Base-by-base conservation (phyloP, 768 basidiomycete species). In the Multifurca ochricompacta region DNA sequence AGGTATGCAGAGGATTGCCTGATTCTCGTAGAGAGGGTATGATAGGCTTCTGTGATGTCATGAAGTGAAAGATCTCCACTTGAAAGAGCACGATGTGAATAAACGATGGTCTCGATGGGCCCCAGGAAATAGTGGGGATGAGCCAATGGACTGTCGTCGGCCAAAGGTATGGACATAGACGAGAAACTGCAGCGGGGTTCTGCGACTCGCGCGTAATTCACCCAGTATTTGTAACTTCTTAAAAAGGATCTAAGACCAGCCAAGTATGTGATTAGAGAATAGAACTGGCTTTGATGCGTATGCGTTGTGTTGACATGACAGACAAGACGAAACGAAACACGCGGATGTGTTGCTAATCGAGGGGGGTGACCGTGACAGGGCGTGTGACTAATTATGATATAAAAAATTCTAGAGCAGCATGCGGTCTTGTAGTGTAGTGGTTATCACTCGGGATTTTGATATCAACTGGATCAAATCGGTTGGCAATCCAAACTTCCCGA, bases 361-460 rank as follows among this genome's bases (percentile, higher is more conserved):
- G n/a, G n/a, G n/a, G n/a, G 10, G 30, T 56, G 55, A 56, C 27
- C 50, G 55, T 47, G 44, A 51, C n/a, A 18, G 21, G 37, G 41
- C 19, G 41, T 13, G 1, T 42, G 8, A 9, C 13, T 21, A 13
- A 8, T 31, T 30, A 44, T 28, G 35, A 16, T 6, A 45, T 39
- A 4, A 8, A 8, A 8, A 3, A 32, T 34, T n/a, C 7, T 25
- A 2, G 3, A 10, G 1, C 2, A 1, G 13, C 4, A 8, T 37
- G 14, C n/a, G 58, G 58, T 59, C 47, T 56, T 59, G 49, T 59
- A 59, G 58, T 59, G 58, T 59, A 59, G 58, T 57, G 58, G 58
- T 59, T 51, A 59, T 59, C 58, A 59, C 58, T 48, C 58, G 58
- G 58, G 58, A 58, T 59, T 59, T 59, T 59, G 58, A 59, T 4